Base-by-base conservation (phyloP, 2,329 filamentous ascomycete genomes). In the Pseudopyrenochaeta lycopersici region DNA sequence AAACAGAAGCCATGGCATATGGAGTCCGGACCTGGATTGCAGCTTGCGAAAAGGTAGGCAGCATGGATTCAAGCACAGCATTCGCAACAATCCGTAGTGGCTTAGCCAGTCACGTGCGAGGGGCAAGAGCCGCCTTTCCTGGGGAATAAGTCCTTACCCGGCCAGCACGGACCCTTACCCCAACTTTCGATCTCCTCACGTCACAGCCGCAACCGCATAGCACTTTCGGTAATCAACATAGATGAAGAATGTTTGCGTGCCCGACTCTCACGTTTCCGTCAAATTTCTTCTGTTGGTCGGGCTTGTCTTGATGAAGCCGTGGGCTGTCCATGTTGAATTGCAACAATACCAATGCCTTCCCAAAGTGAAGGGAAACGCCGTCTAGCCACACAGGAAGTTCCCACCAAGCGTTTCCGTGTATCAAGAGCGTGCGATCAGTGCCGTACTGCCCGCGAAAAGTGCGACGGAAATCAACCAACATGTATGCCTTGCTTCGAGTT, bases 371-470 rank as follows among this genome's bases (percentile, higher is more conserved):
- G 48, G 35, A 67, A 67, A 49, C 63, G 66, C 39, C 63, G 60
- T 33, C 23, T 54, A 33, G 43, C 46, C n/a, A 45, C 58, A 21
- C 51, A 52, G 45, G 58, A 62, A 49, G 64, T 27, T 29, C 64
- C 54, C 32, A 60, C 54, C 56, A 68, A 89, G 69, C 81, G 86
- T 39, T 86, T 87, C 65, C 80, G 87, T 45, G 87, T 89, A 3
- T 89, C 87, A 14, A 80, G 87, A 53, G 88, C 88, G 18, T 90
- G 88, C 73, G 87, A 90, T 64, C 85, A 85, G 59, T 90, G 88
- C 67, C 82, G 88, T 41, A 81, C 80, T 7, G 85, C 85, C 38
- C 83, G 87, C 54, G 88, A 90, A 72, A 90, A 89, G 68, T 92
- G 89, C 73, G 89, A 91, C 64, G 89, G 89, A 15, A 80, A 80